phyloP scores from a whole-genome alignment of 495 filamentous ascomycete genomes.

The Penicillium desertorum region DNA sequence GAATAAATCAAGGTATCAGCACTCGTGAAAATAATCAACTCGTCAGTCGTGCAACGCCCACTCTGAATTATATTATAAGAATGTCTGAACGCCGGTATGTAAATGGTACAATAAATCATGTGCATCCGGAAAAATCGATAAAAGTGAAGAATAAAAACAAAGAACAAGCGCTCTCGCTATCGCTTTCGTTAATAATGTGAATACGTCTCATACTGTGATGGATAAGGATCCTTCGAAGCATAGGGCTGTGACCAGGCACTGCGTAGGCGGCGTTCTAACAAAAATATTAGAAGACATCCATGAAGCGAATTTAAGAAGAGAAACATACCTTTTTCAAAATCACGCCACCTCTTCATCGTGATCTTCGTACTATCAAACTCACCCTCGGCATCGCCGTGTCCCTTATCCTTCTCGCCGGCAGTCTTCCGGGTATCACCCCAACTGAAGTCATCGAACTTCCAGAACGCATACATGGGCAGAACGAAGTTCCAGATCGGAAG shows the following conservation, averaged over 20 bases:
- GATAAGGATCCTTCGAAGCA: slow-evolving; percentile 20
- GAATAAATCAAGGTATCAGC: slow-evolving; percentile 1
- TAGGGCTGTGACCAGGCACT: slow-evolving; percentile 24
- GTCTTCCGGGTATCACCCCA: slow-evolving; percentile 99
- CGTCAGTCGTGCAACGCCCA: slow-evolving; percentile 14
- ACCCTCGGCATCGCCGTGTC: slow-evolving; percentile 82
- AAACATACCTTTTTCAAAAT: slow-evolving; percentile 79
- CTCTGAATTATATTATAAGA: slow-evolving; percentile 13
- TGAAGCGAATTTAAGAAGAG: not conserved
- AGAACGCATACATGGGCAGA: slow-evolving; percentile 91
- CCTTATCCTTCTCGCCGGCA: slow-evolving; percentile 83
- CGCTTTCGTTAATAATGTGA: slow-evolving; percentile 32
- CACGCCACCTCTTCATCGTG: slow-evolving; percentile 96
- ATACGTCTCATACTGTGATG: slow-evolving; percentile 32
- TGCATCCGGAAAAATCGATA: not conserved
- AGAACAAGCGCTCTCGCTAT: slow-evolving; percentile 8
- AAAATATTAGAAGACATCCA: slow-evolving; percentile 6
- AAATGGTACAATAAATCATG: slow-evolving; percentile 26
- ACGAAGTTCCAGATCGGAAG: slow-evolving; percentile 98
- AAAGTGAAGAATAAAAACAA: slow-evolving; percentile 5
- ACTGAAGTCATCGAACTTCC: slow-evolving; percentile 99
- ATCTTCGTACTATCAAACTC: slow-evolving; percentile 98
- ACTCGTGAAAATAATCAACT: slow-evolving; percentile 13
- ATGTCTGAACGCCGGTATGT: slow-evolving; percentile 23
- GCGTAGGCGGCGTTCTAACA: slow-evolving; percentile 28